These are phyloP conservation scores for Magnolia officinalis DNA, from an alignment of 164 flowering plant genomes.

Conservation along the genomic window DNA sequence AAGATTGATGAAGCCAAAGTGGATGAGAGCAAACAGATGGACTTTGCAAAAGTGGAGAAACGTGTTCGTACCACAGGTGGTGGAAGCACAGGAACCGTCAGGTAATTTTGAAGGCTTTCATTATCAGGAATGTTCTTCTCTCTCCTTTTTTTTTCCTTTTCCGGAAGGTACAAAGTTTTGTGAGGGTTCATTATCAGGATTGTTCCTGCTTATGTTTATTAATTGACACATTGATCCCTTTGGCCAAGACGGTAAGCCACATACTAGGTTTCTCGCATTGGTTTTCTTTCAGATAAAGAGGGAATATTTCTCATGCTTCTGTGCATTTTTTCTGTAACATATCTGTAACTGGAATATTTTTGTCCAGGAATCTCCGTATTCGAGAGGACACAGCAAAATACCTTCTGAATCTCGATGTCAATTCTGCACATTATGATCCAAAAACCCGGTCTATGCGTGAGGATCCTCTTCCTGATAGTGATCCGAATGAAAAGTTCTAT, in stretches of 20 bases:
- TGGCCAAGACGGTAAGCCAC: neutral
- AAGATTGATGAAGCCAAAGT: slow-evolving; percentile 88
- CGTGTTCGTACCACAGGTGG: slow-evolving; percentile 99
- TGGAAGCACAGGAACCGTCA: slow-evolving; percentile 95
- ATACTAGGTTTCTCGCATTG: neutral
- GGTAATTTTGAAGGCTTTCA: slow-evolving; percentile 28
- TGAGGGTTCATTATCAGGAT: no score
- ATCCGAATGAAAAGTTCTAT: slow-evolving; percentile 85
- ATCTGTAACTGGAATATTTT: neutral
- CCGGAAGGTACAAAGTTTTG: no score
- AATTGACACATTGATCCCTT: neutral
- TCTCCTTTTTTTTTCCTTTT: no score
- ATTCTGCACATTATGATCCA: slow-evolving; percentile 86
- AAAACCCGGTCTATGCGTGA: slow-evolving; percentile 92
- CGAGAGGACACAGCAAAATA: slow-evolving; percentile 93
- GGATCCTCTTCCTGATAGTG: slow-evolving; percentile 87
- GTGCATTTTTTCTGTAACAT: neutral
- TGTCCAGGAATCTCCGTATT: slow-evolving; percentile 75
- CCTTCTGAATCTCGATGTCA: slow-evolving; percentile 81
- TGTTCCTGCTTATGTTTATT: neutral
- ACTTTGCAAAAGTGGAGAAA: slow-evolving; percentile 93
- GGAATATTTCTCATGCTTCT: neutral
- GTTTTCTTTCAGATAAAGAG: neutral
- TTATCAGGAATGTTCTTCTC: neutral
- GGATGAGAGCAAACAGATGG: slow-evolving; percentile 88